Conservation (phyloP, 208 protist genomes). For the Crithidia expoeki region DNA sequence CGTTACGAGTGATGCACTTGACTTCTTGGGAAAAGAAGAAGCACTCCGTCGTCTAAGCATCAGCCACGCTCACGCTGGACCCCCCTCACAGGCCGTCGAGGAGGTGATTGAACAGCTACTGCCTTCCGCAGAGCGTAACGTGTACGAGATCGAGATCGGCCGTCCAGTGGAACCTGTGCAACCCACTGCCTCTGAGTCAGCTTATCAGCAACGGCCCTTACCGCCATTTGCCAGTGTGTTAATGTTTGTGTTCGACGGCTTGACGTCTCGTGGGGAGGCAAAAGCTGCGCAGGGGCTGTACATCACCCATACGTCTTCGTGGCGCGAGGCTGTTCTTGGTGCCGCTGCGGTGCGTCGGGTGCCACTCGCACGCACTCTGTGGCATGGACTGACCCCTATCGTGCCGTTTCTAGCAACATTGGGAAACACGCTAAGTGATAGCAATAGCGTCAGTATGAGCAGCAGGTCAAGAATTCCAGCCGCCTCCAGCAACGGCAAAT, state of each 20-base stretch:
- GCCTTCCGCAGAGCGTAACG: slow-evolving; percentile 15
- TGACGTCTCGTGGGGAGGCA: neutral
- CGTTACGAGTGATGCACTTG: slow-evolving; percentile 10
- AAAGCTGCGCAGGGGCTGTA: slow-evolving; percentile 1
- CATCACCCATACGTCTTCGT: neutral
- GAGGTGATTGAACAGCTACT: slow-evolving; percentile 23
- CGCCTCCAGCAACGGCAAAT: neutral
- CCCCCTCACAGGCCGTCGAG: neutral
- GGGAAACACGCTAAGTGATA: neutral
- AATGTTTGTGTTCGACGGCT: slow-evolving; percentile 18
- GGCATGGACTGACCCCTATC: slow-evolving; percentile 20
- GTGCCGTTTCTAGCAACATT: slow-evolving; percentile 3
- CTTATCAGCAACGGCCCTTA: neutral
- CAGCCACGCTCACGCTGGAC: neutral
- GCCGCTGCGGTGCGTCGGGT: slow-evolving; percentile 6
- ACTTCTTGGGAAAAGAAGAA: neutral
- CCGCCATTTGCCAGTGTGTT: slow-evolving; percentile 20
- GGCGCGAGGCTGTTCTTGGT: neutral
- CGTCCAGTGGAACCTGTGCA: neutral
- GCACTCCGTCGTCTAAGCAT: neutral
- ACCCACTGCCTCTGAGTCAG: neutral
- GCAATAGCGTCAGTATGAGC: neutral
- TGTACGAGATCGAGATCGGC: slow-evolving; percentile 25
- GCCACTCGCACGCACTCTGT: slow-evolving; percentile 16
- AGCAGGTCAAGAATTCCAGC: neutral